These are phyloP conservation scores for Starmerella vaccinii DNA, from an alignment of 805 yeast genomes.

Conservation along the genomic window DNA sequence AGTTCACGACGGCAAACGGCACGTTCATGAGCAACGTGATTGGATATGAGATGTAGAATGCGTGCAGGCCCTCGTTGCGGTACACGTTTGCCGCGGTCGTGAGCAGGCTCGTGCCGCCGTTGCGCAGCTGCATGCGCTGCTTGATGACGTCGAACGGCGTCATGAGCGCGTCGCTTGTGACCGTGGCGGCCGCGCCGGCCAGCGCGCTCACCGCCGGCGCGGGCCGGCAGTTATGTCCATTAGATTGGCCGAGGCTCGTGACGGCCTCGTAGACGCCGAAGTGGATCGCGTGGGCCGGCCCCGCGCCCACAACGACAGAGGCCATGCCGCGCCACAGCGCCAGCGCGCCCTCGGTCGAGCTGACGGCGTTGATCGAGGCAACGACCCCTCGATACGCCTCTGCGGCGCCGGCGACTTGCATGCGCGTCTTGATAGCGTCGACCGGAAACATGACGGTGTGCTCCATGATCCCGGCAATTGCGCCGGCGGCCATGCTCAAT, in stretches of 20 bases:
- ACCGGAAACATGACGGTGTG: slow-evolving; percentile 95
- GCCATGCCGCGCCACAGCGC: slow-evolving; percentile 92
- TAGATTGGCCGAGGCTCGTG: slow-evolving; percentile 42
- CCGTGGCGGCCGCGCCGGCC: slow-evolving; percentile 87
- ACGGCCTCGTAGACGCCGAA: slow-evolving; percentile 86
- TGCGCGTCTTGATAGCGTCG: slow-evolving; percentile 90
- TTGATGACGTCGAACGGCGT: slow-evolving; percentile 93
- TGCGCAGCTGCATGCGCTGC: slow-evolving; percentile 75
- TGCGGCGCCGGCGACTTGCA: slow-evolving; percentile 50
- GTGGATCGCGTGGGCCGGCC: slow-evolving; percentile 97
- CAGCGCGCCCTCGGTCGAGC: slow-evolving; percentile 77
- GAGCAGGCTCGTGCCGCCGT: slow-evolving; percentile 25
- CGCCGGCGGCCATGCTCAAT: slow-evolving; percentile 85
- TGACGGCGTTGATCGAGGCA: slow-evolving; percentile 58
- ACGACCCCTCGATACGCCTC: slow-evolving; percentile 39
- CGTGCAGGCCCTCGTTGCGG: slow-evolving; percentile 40
- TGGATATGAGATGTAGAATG: slow-evolving; percentile 87
- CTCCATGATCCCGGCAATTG: slow-evolving; percentile 98
- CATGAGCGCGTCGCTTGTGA: slow-evolving; percentile 91
- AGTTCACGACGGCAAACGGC: slow-evolving; percentile 91
- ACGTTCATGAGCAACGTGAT: slow-evolving; percentile 84
- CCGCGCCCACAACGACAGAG: slow-evolving; percentile 92
- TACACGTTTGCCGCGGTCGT: slow-evolving; percentile 28
- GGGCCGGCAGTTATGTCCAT: slow-evolving; percentile 46
- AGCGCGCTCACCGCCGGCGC: slow-evolving; percentile 65